phyloP scores from a whole-genome alignment of 768 basidiomycete species.

The Tephrocybe sp. region DNA sequence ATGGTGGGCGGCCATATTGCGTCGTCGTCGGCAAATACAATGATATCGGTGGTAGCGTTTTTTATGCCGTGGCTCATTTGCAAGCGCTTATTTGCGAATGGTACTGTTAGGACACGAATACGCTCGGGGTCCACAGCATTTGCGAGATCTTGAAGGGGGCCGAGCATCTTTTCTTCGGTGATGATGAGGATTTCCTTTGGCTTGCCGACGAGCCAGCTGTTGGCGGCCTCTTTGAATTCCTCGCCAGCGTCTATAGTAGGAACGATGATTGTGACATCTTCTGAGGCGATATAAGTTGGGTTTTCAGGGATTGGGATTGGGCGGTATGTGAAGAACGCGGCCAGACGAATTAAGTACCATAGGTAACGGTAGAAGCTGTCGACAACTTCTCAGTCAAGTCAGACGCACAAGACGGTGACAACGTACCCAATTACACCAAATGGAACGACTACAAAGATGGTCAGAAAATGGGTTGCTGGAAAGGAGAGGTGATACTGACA shows the following conservation, averaged over 20 bases:
- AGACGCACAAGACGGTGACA: background rate
- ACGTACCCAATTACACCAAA: conserved; percentile 83
- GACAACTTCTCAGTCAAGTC: conserved; percentile 12
- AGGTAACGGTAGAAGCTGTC: conserved; percentile 88
- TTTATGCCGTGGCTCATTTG: conserved; percentile 95
- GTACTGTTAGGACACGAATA: conserved; percentile 86
- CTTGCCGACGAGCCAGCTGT: conserved; percentile 88
- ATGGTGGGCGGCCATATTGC: conserved; percentile 94
- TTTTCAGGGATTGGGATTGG: conserved; percentile 90
- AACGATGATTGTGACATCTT: conserved; percentile 96
- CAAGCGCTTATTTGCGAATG: conserved; percentile 90
- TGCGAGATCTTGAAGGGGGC: conserved; percentile 85
- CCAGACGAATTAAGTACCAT: conserved; percentile 86
- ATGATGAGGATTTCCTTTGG: conserved; percentile 77
- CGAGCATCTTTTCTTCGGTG: conserved; percentile 87
- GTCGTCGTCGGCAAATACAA: conserved; percentile 94
- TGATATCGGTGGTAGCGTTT: conserved; percentile 88
- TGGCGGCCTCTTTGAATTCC: conserved; percentile 91
- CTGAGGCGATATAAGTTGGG: conserved; percentile 84
- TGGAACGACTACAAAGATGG: conserved; percentile 66
- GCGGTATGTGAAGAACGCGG: conserved; percentile 75
- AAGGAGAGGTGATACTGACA: conserved; percentile 52
- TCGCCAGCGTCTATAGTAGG: conserved; percentile 96
- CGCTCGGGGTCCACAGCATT: conserved; percentile 80
- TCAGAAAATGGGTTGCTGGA: conserved; percentile 7